Evolutionary conservation across 1,284 basidiomycete genomes (phyloP), one percentile per base, ranked within the genome.

Genomic region (Ustilago hordei): DNA sequence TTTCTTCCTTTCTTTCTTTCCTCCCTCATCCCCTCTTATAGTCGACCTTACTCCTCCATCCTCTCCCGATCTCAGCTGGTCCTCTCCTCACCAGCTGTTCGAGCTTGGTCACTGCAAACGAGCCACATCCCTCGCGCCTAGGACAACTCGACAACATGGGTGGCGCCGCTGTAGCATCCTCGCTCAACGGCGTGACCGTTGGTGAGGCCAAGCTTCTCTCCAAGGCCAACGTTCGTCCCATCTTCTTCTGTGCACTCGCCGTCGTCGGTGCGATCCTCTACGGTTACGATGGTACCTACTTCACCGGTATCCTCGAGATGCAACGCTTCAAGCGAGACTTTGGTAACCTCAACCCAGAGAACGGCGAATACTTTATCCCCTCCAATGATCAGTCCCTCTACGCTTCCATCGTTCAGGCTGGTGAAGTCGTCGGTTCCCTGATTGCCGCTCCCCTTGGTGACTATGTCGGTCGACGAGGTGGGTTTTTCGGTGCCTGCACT

Each of bases 401-500:
- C 60, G 85, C 87, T 8, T 87, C 86, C 12, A 87, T 88, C 70
- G 87, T 88, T 8, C 87, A 88, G 64, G 87, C 87, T 23, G 88
- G 88, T 70, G 88, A 88, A 64, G 80, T 88, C 41, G 69, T 87
- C 57, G 88, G 88, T 23, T 86, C 87, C 2, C 83, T 88, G 13
- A 65, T 81, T 8, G 87, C 87, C 35, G 87, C 85, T 19, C 83
- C 86, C 19, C 81, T 88, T 57, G 88, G 88, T 69, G 87, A 88
- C 72, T 85, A 59, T 43, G 64, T 78, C 17, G 88, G 88, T 11
- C 79, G 88, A 54, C 87, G 87, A 60, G 87, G 87, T 36, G 87
- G 84, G 61, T 81, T 88, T 66, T 72, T 80, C 35, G 74, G 71
- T 41, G 85, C 87, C 8, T 84, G 84, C 69, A 58, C 77, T 7